Evolutionary conservation across 2,329 filamentous ascomycete genomes (phyloP).

Genomic region (Colletotrichum eleusines): DNA sequence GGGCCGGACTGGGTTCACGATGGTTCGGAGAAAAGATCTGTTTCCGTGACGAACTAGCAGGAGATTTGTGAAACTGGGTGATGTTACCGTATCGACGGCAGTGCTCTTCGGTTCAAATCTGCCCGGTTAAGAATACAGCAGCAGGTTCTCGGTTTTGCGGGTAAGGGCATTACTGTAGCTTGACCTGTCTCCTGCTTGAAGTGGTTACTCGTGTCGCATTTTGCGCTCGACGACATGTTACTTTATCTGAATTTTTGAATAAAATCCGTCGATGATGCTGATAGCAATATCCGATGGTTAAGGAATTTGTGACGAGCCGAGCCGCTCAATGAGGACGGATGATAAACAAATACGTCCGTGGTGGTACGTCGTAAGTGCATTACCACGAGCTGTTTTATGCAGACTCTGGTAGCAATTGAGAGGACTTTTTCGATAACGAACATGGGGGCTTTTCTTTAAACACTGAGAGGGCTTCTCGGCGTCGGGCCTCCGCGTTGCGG

Average conservation of each 20-base stretch:
- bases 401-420: neutral
- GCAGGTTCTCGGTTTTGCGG: neutral
- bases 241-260: fast-evolving
- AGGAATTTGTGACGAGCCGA: neutral
- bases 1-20: neutral
- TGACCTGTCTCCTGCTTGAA: neutral
- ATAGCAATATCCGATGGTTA: neutral
- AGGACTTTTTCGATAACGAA: neutral
- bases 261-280: neutral
- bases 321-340: neutral
- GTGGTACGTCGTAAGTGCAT: neutral
- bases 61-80: no score
- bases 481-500: neutral
- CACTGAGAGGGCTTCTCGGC: neutral
- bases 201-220: no score
- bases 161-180: neutral
- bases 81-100: no score
- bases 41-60: neutral
- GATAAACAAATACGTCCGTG: neutral
- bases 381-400: neutral
- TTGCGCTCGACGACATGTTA: neutral
- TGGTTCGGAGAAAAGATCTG: neutral
- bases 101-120: neutral
- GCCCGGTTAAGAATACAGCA: neutral
- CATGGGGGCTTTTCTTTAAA: neutral